Percentiles rank a stretch among this genome's conserved stretches.
Conservation (phyloP, 805 yeast species). For the Blastobotrys attinorum region DNA sequence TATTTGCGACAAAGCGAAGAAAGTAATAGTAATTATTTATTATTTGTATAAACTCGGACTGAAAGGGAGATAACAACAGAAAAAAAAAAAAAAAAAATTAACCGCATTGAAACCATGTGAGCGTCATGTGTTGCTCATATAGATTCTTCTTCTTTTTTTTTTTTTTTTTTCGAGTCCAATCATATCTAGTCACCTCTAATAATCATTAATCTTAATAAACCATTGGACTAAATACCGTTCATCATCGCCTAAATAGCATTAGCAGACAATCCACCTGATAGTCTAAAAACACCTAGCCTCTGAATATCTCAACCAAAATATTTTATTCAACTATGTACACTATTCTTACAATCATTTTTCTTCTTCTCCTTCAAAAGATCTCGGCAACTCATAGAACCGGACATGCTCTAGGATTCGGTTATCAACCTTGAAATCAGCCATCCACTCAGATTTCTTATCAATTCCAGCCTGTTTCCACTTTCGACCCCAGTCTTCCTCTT, state of each 20-base stretch:
- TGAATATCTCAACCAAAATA: no score
- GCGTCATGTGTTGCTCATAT: no score
- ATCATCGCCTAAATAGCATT: background rate
- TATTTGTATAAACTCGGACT: no score
- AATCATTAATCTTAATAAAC: background rate
- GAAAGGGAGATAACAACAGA: no score
- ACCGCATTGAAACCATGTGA: no score
- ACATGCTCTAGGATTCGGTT: conserved; percentile 51
- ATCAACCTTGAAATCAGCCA: conserved; percentile 63
- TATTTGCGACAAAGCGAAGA: conserved; percentile 15
- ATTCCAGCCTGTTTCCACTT: conserved; percentile 75
- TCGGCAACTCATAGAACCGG: no score
- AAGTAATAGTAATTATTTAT: conserved; percentile 1
- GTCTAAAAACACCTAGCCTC: background rate
- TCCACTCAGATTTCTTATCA: conserved; percentile 81
- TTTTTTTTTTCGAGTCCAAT: no score
- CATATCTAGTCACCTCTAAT: no score
- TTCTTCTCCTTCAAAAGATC: background rate
- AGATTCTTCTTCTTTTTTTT: no score
- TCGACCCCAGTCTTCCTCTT: conserved; percentile 81
- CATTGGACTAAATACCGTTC: background rate
- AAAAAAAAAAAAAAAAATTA: no score
- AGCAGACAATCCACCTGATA: background rate
- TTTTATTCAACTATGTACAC: background rate
- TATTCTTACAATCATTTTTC: conserved; percentile 1